Conservation (phyloP, 2,329 filamentous ascomycete genomes). For the Alternaria gaisen region DNA sequence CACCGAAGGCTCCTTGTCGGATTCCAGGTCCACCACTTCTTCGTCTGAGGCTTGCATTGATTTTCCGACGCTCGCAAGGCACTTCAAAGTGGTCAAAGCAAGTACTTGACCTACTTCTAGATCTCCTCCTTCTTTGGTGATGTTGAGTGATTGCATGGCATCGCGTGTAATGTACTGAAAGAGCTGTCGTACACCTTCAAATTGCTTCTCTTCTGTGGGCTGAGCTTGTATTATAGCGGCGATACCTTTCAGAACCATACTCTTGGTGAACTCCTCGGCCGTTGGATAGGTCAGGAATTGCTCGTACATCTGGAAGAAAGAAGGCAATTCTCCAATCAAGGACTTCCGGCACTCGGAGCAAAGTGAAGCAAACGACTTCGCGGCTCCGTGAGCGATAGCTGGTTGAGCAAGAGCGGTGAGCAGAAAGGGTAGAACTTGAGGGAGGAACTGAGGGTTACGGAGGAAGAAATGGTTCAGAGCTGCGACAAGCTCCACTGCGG, state of each 20-base stretch:
- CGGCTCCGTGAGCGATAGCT: constrained; percentile 71
- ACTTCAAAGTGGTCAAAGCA: constrained; percentile 68
- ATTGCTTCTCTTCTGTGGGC: constrained; percentile 64
- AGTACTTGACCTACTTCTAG: constrained; percentile 54
- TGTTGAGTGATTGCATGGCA: constrained; percentile 53
- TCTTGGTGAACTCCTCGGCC: constrained; percentile 74
- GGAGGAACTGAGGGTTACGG: constrained; percentile 71
- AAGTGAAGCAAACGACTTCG: constrained; percentile 76
- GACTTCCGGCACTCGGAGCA: constrained; percentile 78
- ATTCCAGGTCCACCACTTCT: constrained; percentile 72
- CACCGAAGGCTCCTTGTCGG: constrained; percentile 49
- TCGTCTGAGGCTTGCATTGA: constrained; percentile 76
- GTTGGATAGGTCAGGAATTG: constrained; percentile 67
- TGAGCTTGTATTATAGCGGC: constrained; percentile 79
- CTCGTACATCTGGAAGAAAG: constrained; percentile 76
- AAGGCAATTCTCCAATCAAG: constrained; percentile 71
- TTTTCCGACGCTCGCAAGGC: constrained; percentile 74
- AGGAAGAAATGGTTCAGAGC: constrained; percentile 81
- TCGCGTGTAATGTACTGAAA: constrained; percentile 70
- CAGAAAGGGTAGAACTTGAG: constrained; percentile 75
- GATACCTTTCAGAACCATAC: constrained; percentile 77
- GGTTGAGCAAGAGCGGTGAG: constrained; percentile 73
- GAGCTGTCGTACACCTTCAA: constrained; percentile 65
- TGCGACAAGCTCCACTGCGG: constrained; percentile 74
- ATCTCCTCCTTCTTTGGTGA: constrained; percentile 46